Evolutionary conservation across 1,284 basidiomycete genomes (phyloP).

Genomic region (Irpex rosettiformis): DNA sequence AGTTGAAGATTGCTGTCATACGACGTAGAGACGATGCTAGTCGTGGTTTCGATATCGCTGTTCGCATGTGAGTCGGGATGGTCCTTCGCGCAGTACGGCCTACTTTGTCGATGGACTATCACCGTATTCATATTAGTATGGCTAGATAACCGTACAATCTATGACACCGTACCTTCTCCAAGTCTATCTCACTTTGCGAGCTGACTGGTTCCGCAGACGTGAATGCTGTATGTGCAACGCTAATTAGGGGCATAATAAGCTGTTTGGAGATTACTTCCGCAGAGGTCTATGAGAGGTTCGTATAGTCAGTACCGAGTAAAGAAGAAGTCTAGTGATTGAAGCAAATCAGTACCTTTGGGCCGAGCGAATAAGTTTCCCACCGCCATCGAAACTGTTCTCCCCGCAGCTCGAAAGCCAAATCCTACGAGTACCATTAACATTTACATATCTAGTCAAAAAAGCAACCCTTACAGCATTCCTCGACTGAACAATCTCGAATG

Average conservation of each 20-base stretch:
- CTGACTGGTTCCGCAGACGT: constrained; percentile 52
- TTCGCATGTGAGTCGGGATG: constrained; percentile 66
- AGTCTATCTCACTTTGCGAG: constrained; percentile 49
- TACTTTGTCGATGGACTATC: constrained; percentile 66
- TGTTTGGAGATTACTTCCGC: constrained; percentile 72
- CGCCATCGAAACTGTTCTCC: constrained; percentile 65
- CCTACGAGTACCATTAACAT: constrained; percentile 37
- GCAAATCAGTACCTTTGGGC: constrained; percentile 41
- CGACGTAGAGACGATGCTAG: constrained; percentile 61
- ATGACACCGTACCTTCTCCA: constrained; percentile 55
- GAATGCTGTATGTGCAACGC: constrained; percentile 62
- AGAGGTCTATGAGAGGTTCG: constrained; percentile 30
- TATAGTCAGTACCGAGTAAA: background rate
- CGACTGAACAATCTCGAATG: constrained; percentile 55
- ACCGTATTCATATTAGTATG: too few relatives aligned
- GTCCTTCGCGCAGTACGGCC: constrained; percentile 64
- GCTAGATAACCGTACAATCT: too few relatives aligned
- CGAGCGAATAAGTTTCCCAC: constrained; percentile 69
- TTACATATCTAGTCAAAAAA: background rate
- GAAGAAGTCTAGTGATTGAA: background rate
- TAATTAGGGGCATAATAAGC: constrained; percentile 71
- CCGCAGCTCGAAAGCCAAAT: constrained; percentile 59
- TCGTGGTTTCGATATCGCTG: constrained; percentile 63
- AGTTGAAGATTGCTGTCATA: constrained; percentile 67
- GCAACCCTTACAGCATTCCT: constrained; percentile 50